Evolutionary conservation across 768 basidiomycete genomes (phyloP).

Genomic region (Nevesoporus exiguus): DNA sequence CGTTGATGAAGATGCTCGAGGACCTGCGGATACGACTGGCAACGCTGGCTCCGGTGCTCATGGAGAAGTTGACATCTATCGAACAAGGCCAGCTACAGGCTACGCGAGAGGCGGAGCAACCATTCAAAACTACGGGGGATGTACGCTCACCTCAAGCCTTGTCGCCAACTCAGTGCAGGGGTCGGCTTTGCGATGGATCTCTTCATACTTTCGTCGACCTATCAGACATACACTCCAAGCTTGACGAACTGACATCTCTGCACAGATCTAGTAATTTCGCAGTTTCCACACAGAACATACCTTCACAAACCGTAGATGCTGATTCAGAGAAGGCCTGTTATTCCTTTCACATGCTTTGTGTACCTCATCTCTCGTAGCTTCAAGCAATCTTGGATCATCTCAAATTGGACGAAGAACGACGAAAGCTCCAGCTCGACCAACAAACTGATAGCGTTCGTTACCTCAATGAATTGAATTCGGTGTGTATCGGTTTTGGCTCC

Average conservation of each 20-base stretch:
- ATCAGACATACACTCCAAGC: constrained; percentile 33
- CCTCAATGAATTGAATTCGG: constrained; percentile 72
- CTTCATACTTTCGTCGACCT: constrained; percentile 15
- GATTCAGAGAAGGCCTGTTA: constrained; percentile 21
- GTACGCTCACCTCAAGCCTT: constrained; percentile 4
- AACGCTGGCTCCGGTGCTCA: constrained; percentile 35
- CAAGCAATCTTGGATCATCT: constrained; percentile 48
- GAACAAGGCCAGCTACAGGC: constrained; percentile 23
- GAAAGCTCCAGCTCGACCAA: constrained; percentile 51
- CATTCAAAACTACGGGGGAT: constrained; percentile 6
- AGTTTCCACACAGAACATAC: background rate
- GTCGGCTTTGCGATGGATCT: background rate
- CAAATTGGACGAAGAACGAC: constrained; percentile 45
- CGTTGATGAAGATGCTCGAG: constrained; percentile 35
- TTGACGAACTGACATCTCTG: constrained; percentile 35
- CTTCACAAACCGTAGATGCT: constrained; percentile 1
- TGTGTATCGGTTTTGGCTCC: constrained; percentile 30
- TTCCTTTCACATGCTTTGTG: background rate
- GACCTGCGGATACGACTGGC: constrained; percentile 40
- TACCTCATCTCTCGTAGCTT: constrained; percentile 26
- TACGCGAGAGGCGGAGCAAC: constrained; percentile 4
- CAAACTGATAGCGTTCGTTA: constrained; percentile 76
- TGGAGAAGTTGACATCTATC: constrained; percentile 32
- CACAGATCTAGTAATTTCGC: constrained; percentile 6
- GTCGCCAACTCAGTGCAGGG: background rate